These are phyloP conservation scores for Suillus lakei DNA, from an alignment of 768 basidiomycete species.

Conservation along the genomic window DNA sequence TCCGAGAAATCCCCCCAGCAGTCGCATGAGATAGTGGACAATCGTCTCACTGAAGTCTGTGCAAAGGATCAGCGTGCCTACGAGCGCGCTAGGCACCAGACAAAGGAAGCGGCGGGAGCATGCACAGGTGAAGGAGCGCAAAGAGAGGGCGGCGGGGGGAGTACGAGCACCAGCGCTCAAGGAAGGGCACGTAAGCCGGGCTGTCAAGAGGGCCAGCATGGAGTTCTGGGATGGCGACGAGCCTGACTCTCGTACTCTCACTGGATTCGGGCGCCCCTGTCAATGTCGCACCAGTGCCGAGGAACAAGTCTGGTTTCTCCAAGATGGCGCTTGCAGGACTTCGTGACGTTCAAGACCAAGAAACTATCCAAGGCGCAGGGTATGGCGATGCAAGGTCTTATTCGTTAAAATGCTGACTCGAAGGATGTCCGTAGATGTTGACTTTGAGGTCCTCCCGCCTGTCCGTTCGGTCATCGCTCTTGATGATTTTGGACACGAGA, in stretches of 20 bases:
- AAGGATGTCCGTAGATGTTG: conserved; percentile 17
- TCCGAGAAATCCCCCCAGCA: conserved; percentile 23
- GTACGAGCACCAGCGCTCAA: conserved; percentile 25
- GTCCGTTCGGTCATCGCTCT: conserved; percentile 37
- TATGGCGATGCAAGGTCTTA: not conserved
- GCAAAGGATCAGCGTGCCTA: conserved; percentile 37
- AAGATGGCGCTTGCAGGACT: conserved; percentile 31
- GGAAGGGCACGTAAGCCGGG: conserved; percentile 18
- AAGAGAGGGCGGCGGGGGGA: conserved; percentile 27
- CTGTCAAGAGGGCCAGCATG: conserved; percentile 30
- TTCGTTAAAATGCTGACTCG: not conserved
- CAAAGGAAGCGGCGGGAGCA: conserved; percentile 38
- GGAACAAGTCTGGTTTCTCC: conserved; percentile 15
- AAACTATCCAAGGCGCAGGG: not conserved
- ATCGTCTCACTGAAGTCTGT: conserved; percentile 20
- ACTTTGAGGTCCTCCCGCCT: conserved; percentile 36
- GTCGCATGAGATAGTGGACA: conserved; percentile 22
- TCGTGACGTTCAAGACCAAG: conserved; percentile 22
- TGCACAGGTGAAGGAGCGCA: conserved; percentile 34
- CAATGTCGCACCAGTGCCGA: not conserved
- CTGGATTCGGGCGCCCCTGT: not conserved
- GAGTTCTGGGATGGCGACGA: conserved; percentile 34
- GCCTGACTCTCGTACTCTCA: conserved; percentile 8
- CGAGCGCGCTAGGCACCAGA: conserved; percentile 38
- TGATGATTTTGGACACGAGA: conserved; percentile 25